Conservation (phyloP, 441 rosid genomes). For the Raphanus hybrid region DNA sequence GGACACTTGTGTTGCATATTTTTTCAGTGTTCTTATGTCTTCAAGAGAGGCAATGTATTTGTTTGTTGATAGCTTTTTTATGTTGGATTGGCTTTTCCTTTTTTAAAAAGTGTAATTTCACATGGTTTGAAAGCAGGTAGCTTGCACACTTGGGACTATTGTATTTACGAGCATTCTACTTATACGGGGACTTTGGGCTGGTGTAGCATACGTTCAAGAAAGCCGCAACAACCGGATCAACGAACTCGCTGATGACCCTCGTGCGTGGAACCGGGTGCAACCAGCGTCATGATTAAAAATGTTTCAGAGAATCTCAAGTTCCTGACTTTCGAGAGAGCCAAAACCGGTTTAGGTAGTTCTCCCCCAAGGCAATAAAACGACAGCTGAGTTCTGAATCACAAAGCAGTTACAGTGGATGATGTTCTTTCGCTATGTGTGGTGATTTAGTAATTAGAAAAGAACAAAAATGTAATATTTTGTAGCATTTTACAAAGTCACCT, state of each 20-base stretch:
- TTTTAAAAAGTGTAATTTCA: too few species aligned
- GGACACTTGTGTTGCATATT: too few species aligned
- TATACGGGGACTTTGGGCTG: conserved; percentile 79
- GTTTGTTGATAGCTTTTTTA: too few species aligned
- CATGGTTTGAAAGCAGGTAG: conserved; percentile 58
- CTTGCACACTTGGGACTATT: conserved; percentile 84
- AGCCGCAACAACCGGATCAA: conserved; percentile 51
- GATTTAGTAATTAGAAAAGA: conserved; percentile 4
- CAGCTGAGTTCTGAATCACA: conserved; percentile 24
- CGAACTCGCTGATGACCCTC: conserved; percentile 54
- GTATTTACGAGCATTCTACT: conserved; percentile 88
- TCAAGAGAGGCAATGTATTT: too few species aligned
- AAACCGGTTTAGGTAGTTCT: conserved; percentile 19
- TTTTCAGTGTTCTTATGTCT: too few species aligned
- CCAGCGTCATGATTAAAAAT: conserved; percentile 56
- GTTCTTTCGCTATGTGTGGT: conserved; percentile 6
- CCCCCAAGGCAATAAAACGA: conserved; percentile 32
- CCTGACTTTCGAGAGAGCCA: conserved; percentile 20
- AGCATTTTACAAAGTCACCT: conserved; percentile 26
- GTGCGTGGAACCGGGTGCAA: conserved; percentile 64
- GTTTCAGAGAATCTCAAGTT: background rate
- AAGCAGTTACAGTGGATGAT: conserved; percentile 24
- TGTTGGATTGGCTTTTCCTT: too few species aligned
- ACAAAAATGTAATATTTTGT: conserved; percentile 6
- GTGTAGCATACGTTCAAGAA: conserved; percentile 73